phyloP scores from a whole-genome alignment of 2,329 filamentous ascomycete genomes.

The Sclerotinia trifoliorum region DNA sequence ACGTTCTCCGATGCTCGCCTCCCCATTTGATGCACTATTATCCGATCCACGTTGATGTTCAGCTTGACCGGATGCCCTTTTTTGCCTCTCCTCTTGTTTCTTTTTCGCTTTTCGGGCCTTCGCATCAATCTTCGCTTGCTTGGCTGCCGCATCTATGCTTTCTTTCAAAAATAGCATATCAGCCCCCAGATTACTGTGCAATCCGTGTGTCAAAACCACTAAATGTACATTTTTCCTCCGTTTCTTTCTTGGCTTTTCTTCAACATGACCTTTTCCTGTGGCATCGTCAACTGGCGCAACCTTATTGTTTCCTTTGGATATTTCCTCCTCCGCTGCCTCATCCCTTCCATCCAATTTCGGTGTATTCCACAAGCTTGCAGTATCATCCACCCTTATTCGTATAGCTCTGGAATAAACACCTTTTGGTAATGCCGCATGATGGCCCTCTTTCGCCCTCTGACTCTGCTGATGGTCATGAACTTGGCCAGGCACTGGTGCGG shows the following conservation, averaged over 20 bases:
- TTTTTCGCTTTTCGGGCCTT: conserved; percentile 57
- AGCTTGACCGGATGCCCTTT: conserved; percentile 26
- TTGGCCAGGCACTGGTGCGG: conserved; percentile 57
- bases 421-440: conserved; percentile 62
- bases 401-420: conserved; percentile 86
- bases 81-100: conserved; percentile 39
- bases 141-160: conserved; percentile 83
- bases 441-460: conserved; percentile 53
- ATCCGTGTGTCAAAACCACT: conserved; percentile 87
- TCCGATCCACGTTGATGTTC: conserved; percentile 23
- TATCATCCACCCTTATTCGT: conserved; percentile 79
- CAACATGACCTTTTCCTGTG: conserved; percentile 30
- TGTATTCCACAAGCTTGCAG: conserved; percentile 87
- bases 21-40: conserved; percentile 16
- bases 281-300: conserved; percentile 33
- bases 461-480: conserved; percentile 74
- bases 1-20: conserved; percentile 25
- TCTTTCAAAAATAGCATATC: conserved; percentile 98
- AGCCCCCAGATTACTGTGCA: conserved; percentile 92
- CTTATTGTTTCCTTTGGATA: conserved; percentile 31
- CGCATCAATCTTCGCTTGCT: conserved; percentile 69
- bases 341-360: conserved; percentile 72
- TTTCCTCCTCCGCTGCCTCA: conserved; percentile 30
- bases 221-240: conserved; percentile 82
- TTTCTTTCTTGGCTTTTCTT: conserved; percentile 40